Evolutionary conservation across 2,329 filamentous ascomycete genomes (phyloP).

Genomic region (Atkinsonella hypoxylon): DNA sequence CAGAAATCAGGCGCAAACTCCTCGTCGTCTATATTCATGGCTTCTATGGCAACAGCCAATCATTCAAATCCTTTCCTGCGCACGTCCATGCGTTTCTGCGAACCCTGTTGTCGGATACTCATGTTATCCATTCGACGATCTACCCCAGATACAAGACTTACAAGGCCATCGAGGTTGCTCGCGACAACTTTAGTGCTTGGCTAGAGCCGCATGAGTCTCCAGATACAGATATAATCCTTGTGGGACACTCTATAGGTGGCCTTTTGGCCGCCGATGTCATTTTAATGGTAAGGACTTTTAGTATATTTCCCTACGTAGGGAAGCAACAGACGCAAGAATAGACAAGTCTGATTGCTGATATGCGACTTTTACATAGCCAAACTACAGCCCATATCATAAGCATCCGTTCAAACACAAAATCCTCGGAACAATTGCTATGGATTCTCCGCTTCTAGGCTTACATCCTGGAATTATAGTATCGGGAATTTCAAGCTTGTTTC

Average conservation of each 20-base stretch:
- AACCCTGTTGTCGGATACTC: constrained; percentile 54
- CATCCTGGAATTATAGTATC: constrained; percentile 80
- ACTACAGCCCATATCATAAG: constrained; percentile 19
- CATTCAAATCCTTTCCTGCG: constrained; percentile 77
- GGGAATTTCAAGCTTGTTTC: constrained; percentile 68
- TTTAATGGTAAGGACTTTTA: constrained; percentile 37
- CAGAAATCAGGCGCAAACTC: constrained; percentile 39
- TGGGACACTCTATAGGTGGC: constrained; percentile 87
- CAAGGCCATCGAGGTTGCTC: constrained; percentile 57
- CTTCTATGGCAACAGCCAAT: constrained; percentile 80
- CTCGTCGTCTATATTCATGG: constrained; percentile 80
- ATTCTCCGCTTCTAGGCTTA: constrained; percentile 78
- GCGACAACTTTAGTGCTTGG: constrained; percentile 77
- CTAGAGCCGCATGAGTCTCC: constrained; percentile 62
- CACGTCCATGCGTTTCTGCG: constrained; percentile 71
- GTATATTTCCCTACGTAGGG: neutral
- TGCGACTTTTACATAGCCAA: constrained; percentile 16
- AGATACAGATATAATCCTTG: constrained; percentile 65
- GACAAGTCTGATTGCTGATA: neutral
- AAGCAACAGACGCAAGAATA: neutral
- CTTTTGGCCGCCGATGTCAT: constrained; percentile 70
- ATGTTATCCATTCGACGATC: constrained; percentile 77
- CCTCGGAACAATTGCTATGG: constrained; percentile 69
- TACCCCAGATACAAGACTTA: constrained; percentile 73
- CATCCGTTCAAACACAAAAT: constrained; percentile 58